A percentile compares a stretch with the other conserved stretches of the same genome.
Evolutionary conservation across 106 monocot genomes (phyloP).

Genomic region (Allium sativum): DNA sequence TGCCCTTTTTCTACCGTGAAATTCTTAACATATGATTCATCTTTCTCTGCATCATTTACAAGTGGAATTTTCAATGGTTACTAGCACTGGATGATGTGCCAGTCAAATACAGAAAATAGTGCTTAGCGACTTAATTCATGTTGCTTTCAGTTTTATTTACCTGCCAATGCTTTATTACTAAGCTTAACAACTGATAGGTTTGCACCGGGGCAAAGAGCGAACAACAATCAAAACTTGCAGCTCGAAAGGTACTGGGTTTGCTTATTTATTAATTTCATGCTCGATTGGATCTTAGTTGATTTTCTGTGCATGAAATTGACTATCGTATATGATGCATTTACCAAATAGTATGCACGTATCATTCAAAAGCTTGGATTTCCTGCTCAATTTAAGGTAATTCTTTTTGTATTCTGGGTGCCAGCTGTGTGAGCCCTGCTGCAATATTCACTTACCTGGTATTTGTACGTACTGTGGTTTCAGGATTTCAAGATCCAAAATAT

Average conservation of each 20-base stretch:
- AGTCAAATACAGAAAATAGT: too few relatives aligned
- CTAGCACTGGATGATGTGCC: too few relatives aligned
- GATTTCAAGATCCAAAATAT: constrained; percentile 98
- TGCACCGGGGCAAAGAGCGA: constrained; percentile 81
- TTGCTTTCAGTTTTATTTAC: too few relatives aligned
- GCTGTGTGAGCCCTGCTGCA: neutral
- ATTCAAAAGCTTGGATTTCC: constrained; percentile 78
- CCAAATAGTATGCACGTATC: constrained; percentile 58
- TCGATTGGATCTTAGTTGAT: too few relatives aligned
- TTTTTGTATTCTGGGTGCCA: neutral
- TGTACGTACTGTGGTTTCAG: constrained; percentile 16
- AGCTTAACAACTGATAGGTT: constrained; percentile 23
- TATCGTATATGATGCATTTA: constrained; percentile 10
- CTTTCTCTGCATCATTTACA: too few relatives aligned
- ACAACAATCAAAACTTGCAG: constrained; percentile 59
- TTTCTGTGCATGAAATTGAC: neutral
- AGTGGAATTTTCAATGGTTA: too few relatives aligned
- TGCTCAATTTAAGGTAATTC: constrained; percentile 54
- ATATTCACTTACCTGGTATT: neutral
- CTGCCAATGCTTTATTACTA: too few relatives aligned
- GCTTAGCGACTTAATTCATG: too few relatives aligned
- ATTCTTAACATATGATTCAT: too few relatives aligned
- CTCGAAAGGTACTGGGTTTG: constrained; percentile 43
- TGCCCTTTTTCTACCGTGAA: too few relatives aligned
- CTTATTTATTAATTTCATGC: too few relatives aligned